phyloP scores from a whole-genome alignment of 2,329 filamentous ascomycete genomes.

The Alternaria ethzedia region DNA sequence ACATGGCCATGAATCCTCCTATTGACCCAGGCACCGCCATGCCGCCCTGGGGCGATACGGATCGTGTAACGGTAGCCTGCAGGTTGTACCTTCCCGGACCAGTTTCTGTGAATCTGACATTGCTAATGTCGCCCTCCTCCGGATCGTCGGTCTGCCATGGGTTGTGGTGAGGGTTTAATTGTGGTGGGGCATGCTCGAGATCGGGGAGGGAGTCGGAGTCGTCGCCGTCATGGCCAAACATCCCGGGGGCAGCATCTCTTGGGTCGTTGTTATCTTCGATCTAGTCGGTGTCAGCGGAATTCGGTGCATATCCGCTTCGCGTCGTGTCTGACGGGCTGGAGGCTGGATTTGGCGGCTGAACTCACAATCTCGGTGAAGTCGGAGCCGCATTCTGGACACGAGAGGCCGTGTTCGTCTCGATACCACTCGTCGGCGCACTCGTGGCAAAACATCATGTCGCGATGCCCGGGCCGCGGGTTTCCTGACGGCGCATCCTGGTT shows the following conservation, averaged over 20 bases:
- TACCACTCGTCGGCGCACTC: slow-evolving; percentile 83
- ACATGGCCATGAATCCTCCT: slow-evolving; percentile 54
- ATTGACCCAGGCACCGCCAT: slow-evolving; percentile 37
- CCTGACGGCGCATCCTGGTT: slow-evolving; percentile 23
- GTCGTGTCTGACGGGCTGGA: slow-evolving; percentile 6
- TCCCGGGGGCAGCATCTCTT: slow-evolving; percentile 49
- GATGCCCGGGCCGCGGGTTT: slow-evolving; percentile 30
- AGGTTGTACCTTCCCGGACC: slow-evolving; percentile 45
- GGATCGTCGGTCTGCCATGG: slow-evolving; percentile 59
- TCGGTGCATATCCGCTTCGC: slow-evolving; percentile 1
- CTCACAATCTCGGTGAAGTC: slow-evolving; percentile 88
- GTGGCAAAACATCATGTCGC: slow-evolving; percentile 86
- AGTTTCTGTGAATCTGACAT: slow-evolving; percentile 51
- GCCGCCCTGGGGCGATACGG: slow-evolving; percentile 34
- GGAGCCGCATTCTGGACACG: slow-evolving; percentile 77
- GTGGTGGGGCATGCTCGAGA: slow-evolving; percentile 30
- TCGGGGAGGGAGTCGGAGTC: slow-evolving; percentile 36
- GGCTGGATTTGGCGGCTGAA: slow-evolving; percentile 26
- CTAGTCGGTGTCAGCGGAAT: slow-evolving; percentile 38
- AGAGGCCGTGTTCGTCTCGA: slow-evolving; percentile 69
- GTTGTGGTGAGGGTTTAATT: slow-evolving; percentile 52
- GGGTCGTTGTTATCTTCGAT: slow-evolving; percentile 68
- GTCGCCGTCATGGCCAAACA: slow-evolving; percentile 37
- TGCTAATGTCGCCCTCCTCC: slow-evolving; percentile 57
- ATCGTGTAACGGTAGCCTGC: slow-evolving; percentile 43